These are phyloP conservation scores for Brassica juncea DNA, from an alignment of 345 rosid species.

Conservation along the genomic window DNA sequence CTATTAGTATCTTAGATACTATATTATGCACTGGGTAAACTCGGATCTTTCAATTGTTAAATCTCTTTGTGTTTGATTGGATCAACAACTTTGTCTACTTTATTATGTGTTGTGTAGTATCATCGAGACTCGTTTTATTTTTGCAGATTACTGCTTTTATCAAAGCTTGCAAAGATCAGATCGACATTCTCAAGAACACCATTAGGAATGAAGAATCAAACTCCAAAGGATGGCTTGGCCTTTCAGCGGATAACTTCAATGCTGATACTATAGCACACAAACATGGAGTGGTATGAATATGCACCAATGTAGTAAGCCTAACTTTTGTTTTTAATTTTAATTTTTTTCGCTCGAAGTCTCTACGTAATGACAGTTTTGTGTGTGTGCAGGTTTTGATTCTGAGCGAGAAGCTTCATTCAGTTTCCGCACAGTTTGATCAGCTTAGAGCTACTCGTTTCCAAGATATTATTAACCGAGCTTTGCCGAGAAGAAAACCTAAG, in stretches of 20 bases:
- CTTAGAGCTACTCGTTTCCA: constrained; percentile 88
- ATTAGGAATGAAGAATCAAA: constrained; percentile 69
- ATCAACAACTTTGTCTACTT: constrained; percentile 1
- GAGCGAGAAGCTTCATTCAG: constrained; percentile 92
- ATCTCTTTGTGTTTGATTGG: neutral
- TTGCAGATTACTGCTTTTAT: constrained; percentile 75
- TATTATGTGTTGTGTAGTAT: constrained; percentile 11
- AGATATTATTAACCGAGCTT: constrained; percentile 74
- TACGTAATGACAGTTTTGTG: neutral
- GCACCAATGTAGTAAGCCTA: constrained; percentile 23
- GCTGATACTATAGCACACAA: constrained; percentile 85
- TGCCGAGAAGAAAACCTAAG: constrained; percentile 76
- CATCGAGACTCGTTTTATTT: neutral
- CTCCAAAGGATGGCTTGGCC: constrained; percentile 81
- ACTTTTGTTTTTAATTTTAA: neutral
- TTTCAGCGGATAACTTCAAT: constrained; percentile 54
- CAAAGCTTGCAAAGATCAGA: constrained; percentile 86
- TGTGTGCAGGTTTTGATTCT: constrained; percentile 53
- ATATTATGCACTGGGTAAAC: neutral
- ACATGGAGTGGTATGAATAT: constrained; percentile 85
- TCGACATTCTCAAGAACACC: constrained; percentile 73
- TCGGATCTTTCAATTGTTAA: neutral
- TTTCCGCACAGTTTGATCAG: constrained; percentile 78
- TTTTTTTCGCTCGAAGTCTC: constrained; percentile 6
- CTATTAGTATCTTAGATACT: constrained; percentile 8